A percentile compares a stretch with the other conserved stretches of the same genome.
Conservation (phyloP, 495 filamentous ascomycete genomes). For the Hypoxylon fragiforme region DNA sequence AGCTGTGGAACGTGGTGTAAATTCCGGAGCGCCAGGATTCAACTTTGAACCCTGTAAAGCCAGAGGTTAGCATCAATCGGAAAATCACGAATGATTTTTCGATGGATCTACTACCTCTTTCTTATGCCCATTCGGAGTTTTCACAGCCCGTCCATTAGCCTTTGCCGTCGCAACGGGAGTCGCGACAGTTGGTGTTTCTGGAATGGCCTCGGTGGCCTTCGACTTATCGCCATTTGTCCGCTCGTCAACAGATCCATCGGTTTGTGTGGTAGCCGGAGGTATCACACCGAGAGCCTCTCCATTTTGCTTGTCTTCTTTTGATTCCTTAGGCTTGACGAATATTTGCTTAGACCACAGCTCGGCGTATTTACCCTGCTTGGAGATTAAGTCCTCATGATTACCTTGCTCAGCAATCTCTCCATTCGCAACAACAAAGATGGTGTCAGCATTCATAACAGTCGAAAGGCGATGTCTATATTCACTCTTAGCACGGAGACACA, state of each 20-base stretch:
- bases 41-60: slow-evolving; percentile 50
- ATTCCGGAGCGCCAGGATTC: slow-evolving; percentile 59
- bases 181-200: slow-evolving; percentile 4
- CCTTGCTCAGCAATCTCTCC: slow-evolving; percentile 68
- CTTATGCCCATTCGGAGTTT: slow-evolving; percentile 40
- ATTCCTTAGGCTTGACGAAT: slow-evolving; percentile 53
- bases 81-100: slow-evolving; percentile 47
- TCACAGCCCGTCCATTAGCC: slow-evolving; percentile 25
- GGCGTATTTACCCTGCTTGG: slow-evolving; percentile 60
- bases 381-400: slow-evolving; percentile 63
- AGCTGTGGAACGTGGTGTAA: slow-evolving; percentile 53
- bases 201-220: slow-evolving; percentile 8
- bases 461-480: slow-evolving; percentile 62
- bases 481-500: slow-evolving; percentile 9
- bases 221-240: slow-evolving; percentile 38
- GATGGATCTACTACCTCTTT: slow-evolving; percentile 56
- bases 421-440: slow-evolving; percentile 66
- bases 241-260: slow-evolving; percentile 34
- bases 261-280: slow-evolving; percentile 26
- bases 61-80: slow-evolving; percentile 48
- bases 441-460: slow-evolving; percentile 70
- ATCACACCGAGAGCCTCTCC: slow-evolving; percentile 15
- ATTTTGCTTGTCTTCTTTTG: slow-evolving; percentile 34
- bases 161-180: slow-evolving; percentile 18
- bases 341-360: slow-evolving; percentile 65